Evolutionary conservation across 163 green algal genomes (phyloP), one percentile per base, ranked within the genome.

Genomic region (Scenedesmus sp.): DNA sequence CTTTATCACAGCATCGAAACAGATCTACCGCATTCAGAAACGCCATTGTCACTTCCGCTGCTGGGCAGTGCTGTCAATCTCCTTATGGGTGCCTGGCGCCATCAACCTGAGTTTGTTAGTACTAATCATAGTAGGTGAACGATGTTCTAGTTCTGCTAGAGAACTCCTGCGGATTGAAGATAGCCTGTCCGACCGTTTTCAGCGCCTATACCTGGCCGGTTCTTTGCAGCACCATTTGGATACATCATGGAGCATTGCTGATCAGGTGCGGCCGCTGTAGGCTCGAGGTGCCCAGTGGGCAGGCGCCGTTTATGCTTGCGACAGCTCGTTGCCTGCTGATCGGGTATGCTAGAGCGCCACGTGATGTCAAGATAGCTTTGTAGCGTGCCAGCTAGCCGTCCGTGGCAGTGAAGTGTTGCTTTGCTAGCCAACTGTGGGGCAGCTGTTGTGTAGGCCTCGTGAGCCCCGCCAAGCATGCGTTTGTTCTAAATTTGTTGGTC

Each of bases 351-450:
- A 26, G 15, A 68, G 56, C 56, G 16, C 26, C 26, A 3, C 26
- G 9, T 30, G 15, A 26, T 0, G 18, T 16, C 3, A 40, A 20
- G 0, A 76, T 2, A 76, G 65, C 65, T 40, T 20, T 40, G 3
- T 40, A 76, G 65, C 65, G 65, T 7, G 30, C 65, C 30, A 76
- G 30, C 7, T 40, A 40, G 65, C 12, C 65, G 65, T 76, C 65
- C 65, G 65, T 76, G 65, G 65, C 65, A 76, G 30, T 18, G 40
- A 9, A 76, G 65, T 40, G 65, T 9, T 76, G 30, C 40, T 30
- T 76, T 30, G 65, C 65, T 30, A 76, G 65, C 65, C 65, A 76
- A 76, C 65, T 76, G 65, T 76, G 65, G 65, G 65, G 65, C 65
- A 76, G 65, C 65, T 76, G 9, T 76, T 1, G 9, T 35, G 30